Conservation (phyloP, 148 eudicot genomes). For the Bassia scoparia region DNA sequence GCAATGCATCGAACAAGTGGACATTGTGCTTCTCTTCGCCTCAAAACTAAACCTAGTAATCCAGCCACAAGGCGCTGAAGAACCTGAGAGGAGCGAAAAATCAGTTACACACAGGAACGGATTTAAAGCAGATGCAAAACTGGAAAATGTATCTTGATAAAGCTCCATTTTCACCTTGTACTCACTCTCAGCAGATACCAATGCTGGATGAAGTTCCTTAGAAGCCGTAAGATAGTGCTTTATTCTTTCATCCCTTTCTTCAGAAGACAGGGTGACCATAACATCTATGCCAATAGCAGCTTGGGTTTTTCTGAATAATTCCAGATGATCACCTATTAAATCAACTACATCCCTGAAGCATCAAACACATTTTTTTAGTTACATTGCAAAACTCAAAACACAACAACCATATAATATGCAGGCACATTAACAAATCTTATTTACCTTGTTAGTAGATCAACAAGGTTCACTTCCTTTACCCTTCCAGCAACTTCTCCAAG, state of each 20-base stretch:
- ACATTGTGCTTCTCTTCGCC: conserved; percentile 84
- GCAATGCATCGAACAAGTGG: conserved; percentile 88
- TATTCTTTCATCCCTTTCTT: conserved; percentile 95
- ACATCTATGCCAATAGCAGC: conserved; percentile 86
- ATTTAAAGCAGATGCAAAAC: conserved; percentile 11
- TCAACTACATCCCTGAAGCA: conserved; percentile 80
- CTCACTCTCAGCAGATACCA: conserved; percentile 87
- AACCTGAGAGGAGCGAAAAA: conserved; percentile 42
- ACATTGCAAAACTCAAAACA: conserved; percentile 6
- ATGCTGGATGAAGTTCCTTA: conserved; percentile 90
- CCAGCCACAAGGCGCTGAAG: conserved; percentile 82
- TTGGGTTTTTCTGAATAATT: conserved; percentile 87
- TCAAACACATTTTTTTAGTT: conserved; percentile 17
- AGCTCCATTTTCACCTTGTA: conserved; percentile 80
- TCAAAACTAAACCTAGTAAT: conserved; percentile 65
- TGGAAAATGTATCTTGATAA: conserved; percentile 22
- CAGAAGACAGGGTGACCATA: conserved; percentile 87
- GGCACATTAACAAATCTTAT: background rate
- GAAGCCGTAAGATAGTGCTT: conserved; percentile 86
- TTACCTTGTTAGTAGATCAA: conserved; percentile 91
- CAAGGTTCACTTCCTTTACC: conserved; percentile 79
- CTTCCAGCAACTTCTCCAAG: conserved; percentile 89
- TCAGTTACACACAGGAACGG: conserved; percentile 22
- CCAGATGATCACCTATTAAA: conserved; percentile 82
- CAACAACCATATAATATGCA: background rate